Base-by-base conservation (phyloP, 306 rosid genomes). In the Quercus bicolor region DNA sequence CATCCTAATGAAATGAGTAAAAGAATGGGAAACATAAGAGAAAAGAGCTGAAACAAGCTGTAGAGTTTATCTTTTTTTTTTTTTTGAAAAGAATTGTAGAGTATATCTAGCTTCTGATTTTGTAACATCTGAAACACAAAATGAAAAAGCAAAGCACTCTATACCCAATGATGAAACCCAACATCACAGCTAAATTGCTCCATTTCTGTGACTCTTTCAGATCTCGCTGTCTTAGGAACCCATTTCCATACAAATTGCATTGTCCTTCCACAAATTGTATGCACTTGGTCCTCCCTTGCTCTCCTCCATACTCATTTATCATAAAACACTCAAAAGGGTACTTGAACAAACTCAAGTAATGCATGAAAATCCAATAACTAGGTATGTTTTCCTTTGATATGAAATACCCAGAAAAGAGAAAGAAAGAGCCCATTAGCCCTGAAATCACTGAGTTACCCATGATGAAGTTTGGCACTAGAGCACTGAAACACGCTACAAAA, bases 401-500 rank as follows among this genome's bases (percentile, higher is more conserved):
- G 78, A 95, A 95, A 83, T 93, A 95, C 19, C 99, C 99, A 11
- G 98, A 95, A 70, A 95, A 95, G 64, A 95, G 91, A 84, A 95
- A 95, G 90, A 95, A 95, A 43, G 97, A 91, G 37, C 99, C 99
- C 97, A 95, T 93, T 75, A 95, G 76, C 65, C 99, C 99, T 20
- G 99, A 76, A 72, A 95, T 91, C 74, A 93, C 83, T 3, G 99
- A 93, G 68, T 85, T 87, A 29, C 99, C 99, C 72, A 93, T 86
- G 85, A 95, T 93, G 91, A 94, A 95, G 84, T 93, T 89, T 20
- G 99, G 99, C 70, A 95, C 97, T 0, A 95, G 90, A 79, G 96
- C 96, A 71, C 98, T 93, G 87, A 93, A 95, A 87, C 98, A 93
- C 5, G 99, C 95, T 45, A 92, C 97, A 3, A 92, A 89, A 62